Evolutionary conservation across 257 asterid species (phyloP).

Genomic region (Mentha longifolia): DNA sequence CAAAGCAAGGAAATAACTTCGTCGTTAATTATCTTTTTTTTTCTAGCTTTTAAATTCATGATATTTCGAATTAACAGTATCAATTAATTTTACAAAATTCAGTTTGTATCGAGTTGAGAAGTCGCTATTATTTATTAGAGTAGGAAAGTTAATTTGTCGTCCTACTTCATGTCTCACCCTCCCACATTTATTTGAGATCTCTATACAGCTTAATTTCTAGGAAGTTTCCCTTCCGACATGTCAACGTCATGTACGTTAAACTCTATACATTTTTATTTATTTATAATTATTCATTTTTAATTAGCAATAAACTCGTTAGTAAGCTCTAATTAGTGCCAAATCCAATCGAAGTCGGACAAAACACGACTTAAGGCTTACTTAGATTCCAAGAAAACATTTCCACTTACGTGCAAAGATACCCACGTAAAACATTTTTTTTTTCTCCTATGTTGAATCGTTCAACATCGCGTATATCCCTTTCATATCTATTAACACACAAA

Average conservation of each 20-base stretch:
- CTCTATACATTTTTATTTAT: background rate
- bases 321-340: background rate
- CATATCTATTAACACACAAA: background rate
- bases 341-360: background rate
- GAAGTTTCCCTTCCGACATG: background rate
- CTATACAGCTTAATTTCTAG: background rate
- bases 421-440: too few relatives aligned
- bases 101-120: background rate
- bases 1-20: background rate
- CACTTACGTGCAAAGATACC: background rate
- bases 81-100: background rate
- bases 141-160: too few relatives aligned
- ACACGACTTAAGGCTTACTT: background rate
- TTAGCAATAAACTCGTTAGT: background rate
- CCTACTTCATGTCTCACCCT: too few relatives aligned
- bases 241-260: background rate
- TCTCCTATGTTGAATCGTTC: conserved; percentile 18
- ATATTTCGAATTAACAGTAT: too few relatives aligned
- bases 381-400: background rate
- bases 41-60: background rate
- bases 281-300: background rate
- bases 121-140: too few relatives aligned
- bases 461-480: background rate
- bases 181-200: background rate
- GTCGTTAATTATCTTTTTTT: background rate